Evolutionary conservation across 2,329 filamentous ascomycete genomes (phyloP).

Genomic region (Colletotrichum musae): DNA sequence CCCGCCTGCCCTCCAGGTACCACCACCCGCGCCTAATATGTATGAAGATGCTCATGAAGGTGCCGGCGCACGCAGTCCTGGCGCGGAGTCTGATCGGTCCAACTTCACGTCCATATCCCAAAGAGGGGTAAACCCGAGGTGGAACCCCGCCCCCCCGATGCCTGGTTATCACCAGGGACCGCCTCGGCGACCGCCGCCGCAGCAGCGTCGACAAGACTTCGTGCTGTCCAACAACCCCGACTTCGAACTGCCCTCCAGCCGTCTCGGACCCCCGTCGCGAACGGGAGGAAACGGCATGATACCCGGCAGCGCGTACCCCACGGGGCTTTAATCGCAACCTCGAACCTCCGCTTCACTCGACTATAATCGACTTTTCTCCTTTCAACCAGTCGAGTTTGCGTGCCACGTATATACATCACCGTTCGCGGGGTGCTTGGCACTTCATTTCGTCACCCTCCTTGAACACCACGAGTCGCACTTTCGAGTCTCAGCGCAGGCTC

Average conservation of each 20-base stretch:
- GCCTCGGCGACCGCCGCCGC: slow-evolving; percentile 53
- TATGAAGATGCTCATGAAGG: slow-evolving; percentile 75
- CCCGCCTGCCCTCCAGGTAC: slow-evolving; percentile 37
- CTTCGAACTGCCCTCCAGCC: slow-evolving; percentile 77
- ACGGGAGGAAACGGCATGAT: slow-evolving; percentile 60
- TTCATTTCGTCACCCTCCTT: slow-evolving; percentile 40
- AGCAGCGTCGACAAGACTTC: slow-evolving; percentile 76
- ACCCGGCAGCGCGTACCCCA: slow-evolving; percentile 68
- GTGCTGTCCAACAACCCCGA: slow-evolving; percentile 87
- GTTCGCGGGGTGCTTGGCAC: slow-evolving; percentile 25
- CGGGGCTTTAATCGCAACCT: slow-evolving; percentile 46
- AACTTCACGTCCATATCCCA: slow-evolving; percentile 94
- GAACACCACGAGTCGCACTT: slow-evolving; percentile 33
- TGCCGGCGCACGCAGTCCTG: slow-evolving; percentile 74
- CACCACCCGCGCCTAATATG: slow-evolving; percentile 54
- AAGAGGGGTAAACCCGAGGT: slow-evolving; percentile 88
- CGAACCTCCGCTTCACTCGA: slow-evolving; percentile 11
- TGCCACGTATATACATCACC: slow-evolving; percentile 37
- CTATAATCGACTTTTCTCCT: slow-evolving; percentile 28
- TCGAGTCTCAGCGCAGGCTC: slow-evolving; percentile 36
- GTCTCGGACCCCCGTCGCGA: slow-evolving; percentile 47
- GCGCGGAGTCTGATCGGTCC: slow-evolving; percentile 80
- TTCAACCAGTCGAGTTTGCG: slow-evolving; percentile 31
- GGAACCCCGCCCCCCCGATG: slow-evolving; percentile 72
- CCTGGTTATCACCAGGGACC: slow-evolving; percentile 60